Evolutionary conservation across 202 grass and related monocot species (phyloP).

Genomic region (Tripidium arundinaceum): DNA sequence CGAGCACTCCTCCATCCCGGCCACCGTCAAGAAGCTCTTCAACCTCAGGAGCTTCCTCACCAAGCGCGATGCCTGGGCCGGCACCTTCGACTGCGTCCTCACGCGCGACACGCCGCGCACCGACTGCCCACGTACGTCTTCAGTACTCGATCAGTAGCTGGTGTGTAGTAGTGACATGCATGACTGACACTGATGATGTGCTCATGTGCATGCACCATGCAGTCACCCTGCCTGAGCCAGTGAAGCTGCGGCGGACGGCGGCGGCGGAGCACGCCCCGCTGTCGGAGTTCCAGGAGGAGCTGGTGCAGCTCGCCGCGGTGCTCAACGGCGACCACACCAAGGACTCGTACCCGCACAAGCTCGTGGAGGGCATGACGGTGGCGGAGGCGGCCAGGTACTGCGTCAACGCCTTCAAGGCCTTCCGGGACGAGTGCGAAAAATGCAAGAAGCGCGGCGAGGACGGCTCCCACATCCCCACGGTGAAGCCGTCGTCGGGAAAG

Average conservation of each 20-base stretch:
- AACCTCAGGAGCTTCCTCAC: constrained; percentile 61
- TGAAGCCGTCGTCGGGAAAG: constrained; percentile 22
- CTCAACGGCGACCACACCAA: constrained; percentile 73
- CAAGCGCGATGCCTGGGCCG: constrained; percentile 73
- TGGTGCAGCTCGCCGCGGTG: constrained; percentile 69
- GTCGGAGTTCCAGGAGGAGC: constrained; percentile 70
- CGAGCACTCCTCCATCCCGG: constrained; percentile 92
- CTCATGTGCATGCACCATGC: no score
- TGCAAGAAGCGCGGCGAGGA: constrained; percentile 52
- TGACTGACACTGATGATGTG: no score
- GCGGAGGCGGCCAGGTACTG: constrained; percentile 63
- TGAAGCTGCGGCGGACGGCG: constrained; percentile 15
- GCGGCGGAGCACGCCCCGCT: constrained; percentile 39
- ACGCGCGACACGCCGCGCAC: constrained; percentile 55
- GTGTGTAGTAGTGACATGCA: no score
- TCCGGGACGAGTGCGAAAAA: constrained; percentile 57
- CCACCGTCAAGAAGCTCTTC: constrained; percentile 88
- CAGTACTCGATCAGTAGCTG: no score
- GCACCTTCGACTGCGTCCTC: constrained; percentile 70
- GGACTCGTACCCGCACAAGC: constrained; percentile 56
- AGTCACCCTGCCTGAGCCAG: constrained; percentile 12
- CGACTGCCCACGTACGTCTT: constrained; percentile 47
- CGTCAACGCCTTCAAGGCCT: constrained; percentile 44
- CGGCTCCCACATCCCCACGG: constrained; percentile 47
- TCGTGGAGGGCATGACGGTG: constrained; percentile 76